Percentiles rank a stretch among this genome's conserved stretches.
These are phyloP conservation scores for Mollisia scopiformis DNA, from an alignment of 2,329 filamentous ascomycete genomes.

Conservation along the genomic window DNA sequence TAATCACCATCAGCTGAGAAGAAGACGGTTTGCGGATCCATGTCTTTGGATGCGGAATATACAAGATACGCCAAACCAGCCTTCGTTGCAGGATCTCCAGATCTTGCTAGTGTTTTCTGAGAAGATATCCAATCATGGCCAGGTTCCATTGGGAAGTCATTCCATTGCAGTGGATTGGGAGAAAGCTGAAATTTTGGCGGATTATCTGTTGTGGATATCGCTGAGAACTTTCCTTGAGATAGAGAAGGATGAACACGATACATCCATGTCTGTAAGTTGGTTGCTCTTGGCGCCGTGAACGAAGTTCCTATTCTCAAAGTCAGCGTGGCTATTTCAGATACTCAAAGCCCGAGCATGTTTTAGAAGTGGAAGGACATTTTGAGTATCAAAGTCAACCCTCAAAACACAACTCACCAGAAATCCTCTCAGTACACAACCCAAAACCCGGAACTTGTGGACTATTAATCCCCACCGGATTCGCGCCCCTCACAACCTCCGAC, in stretches of 20 bases:
- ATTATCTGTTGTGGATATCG: conserved; percentile 37
- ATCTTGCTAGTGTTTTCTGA: conserved; percentile 63
- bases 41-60: conserved; percentile 65
- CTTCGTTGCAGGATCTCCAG: conserved; percentile 67
- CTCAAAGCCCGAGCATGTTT: too few relatives aligned
- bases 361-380: too few relatives aligned
- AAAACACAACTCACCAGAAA: too few relatives aligned
- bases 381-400: too few relatives aligned
- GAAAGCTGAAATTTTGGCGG: conserved; percentile 58
- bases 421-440: conserved; percentile 82
- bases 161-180: conserved; percentile 69
- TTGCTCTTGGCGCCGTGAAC: conserved; percentile 69
- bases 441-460: conserved; percentile 79
- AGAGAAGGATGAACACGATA: conserved; percentile 71
- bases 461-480: conserved; percentile 76
- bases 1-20: conserved; percentile 70
- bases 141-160: conserved; percentile 52
- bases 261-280: conserved; percentile 74
- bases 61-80: conserved; percentile 64
- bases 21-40: conserved; percentile 64
- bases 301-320: too few relatives aligned
- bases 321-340: too few relatives aligned
- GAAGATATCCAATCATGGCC: conserved; percentile 48
- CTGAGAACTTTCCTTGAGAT: conserved; percentile 58
- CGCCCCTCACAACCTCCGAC: conserved; percentile 72